phyloP scores from a whole-genome alignment of 106 monocot species.

The Xerophyta viscosa region DNA sequence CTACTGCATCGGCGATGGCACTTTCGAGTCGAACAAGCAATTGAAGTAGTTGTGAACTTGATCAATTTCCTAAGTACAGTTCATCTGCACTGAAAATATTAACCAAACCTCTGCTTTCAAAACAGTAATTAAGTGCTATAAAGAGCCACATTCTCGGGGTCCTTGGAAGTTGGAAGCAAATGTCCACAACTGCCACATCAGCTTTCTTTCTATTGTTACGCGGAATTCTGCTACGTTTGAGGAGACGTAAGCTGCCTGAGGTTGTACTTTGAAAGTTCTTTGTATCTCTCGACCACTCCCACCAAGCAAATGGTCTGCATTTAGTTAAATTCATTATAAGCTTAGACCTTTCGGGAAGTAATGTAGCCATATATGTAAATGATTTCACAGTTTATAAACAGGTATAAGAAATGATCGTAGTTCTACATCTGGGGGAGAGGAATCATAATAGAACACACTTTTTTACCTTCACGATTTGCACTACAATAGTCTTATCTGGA shows the following conservation, averaged over 20 bases:
- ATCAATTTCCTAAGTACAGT: too few species aligned
- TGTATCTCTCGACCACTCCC: slow-evolving; percentile 82
- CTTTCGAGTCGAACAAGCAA: too few species aligned
- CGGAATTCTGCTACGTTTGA: slow-evolving; percentile 21
- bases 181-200: too few species aligned
- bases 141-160: too few species aligned
- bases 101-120: too few species aligned
- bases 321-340: background rate
- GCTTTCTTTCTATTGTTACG: too few species aligned
- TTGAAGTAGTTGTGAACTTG: too few species aligned
- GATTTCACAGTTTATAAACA: background rate
- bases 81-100: too few species aligned
- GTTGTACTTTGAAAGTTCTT: slow-evolving; percentile 90
- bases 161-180: too few species aligned
- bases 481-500: slow-evolving; percentile 87
- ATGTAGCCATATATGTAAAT: background rate
- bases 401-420: background rate
- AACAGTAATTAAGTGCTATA: too few species aligned
- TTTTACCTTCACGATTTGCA: slow-evolving; percentile 85
- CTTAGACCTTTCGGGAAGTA: too few species aligned
- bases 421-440: background rate
- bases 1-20: too few species aligned
- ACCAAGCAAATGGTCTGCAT: slow-evolving; percentile 94
- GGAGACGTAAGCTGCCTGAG: slow-evolving; percentile 75
- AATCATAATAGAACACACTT: background rate